phyloP scores from a whole-genome alignment of 1,284 basidiomycete species.

The Cutaneotrichosporon sp. region DNA sequence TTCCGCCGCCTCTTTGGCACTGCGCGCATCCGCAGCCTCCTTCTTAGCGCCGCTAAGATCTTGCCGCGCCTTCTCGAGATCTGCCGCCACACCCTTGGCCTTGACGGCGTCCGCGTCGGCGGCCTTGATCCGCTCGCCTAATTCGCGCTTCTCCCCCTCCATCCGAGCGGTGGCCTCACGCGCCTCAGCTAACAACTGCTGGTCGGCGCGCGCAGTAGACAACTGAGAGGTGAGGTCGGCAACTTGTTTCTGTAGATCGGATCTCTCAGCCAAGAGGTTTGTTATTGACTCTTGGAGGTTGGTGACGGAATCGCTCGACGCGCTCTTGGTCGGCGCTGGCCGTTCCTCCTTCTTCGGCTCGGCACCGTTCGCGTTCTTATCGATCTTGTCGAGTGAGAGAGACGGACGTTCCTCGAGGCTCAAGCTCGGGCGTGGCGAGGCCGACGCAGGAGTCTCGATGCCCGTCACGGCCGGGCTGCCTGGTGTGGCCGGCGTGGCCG shows the following conservation, averaged over 20 bases:
- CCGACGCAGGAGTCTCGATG: slow-evolving; percentile 11
- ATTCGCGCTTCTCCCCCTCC: slow-evolving; percentile 39
- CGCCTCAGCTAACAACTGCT: slow-evolving; percentile 39
- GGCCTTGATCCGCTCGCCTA: slow-evolving; percentile 25
- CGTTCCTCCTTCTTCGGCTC: slow-evolving; percentile 1
- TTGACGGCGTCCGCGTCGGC: slow-evolving; percentile 21
- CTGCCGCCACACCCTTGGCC: slow-evolving; percentile 20
- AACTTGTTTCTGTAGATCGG: slow-evolving; percentile 41
- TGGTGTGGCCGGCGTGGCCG: slow-evolving; percentile 13
- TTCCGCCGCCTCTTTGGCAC: slow-evolving; percentile 14
- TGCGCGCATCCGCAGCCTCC: slow-evolving; percentile 7
- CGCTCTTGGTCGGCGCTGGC: not conserved
- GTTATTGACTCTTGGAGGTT: slow-evolving; percentile 45
- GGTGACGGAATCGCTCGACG: slow-evolving; percentile 10
- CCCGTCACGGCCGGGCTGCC: slow-evolving; percentile 15
- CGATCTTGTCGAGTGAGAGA: slow-evolving; percentile 1
- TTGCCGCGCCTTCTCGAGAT: slow-evolving; percentile 19
- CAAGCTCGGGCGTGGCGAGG: slow-evolving; percentile 36
- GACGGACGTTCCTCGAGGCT: slow-evolving; percentile 27
- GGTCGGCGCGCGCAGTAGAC: slow-evolving; percentile 33
- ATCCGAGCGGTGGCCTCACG: slow-evolving; percentile 34
- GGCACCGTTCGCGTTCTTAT: slow-evolving; percentile 10
- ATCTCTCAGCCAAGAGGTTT: slow-evolving; percentile 43
- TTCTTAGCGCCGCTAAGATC: slow-evolving; percentile 17
- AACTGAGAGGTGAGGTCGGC: slow-evolving; percentile 28